phyloP scores from a whole-genome alignment of 805 yeast genomes.

The Ogataea methanolica region DNA sequence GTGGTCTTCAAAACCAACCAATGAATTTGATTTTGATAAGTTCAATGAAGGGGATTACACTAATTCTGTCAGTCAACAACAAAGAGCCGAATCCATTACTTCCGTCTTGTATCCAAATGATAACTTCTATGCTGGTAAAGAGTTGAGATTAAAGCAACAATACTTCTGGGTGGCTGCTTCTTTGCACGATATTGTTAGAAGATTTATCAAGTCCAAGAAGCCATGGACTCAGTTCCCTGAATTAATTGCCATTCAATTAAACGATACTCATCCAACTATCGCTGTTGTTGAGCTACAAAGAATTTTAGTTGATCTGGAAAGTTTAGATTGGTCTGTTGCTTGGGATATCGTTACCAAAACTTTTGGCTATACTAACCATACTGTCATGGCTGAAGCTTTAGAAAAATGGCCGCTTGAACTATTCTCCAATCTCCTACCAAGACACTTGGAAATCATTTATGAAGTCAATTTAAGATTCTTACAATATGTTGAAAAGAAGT shows the following conservation, averaged over 20 bases:
- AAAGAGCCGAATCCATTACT: slow-evolving; percentile 86
- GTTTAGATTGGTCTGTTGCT: slow-evolving; percentile 75
- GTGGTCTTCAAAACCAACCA: slow-evolving; percentile 87
- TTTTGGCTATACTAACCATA: slow-evolving; percentile 91
- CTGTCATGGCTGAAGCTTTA: slow-evolving; percentile 91
- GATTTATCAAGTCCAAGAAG: slow-evolving; percentile 73
- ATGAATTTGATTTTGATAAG: slow-evolving; percentile 86
- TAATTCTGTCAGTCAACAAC: slow-evolving; percentile 79
- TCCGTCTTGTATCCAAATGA: slow-evolving; percentile 93
- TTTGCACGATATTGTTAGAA: slow-evolving; percentile 81
- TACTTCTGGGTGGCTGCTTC: slow-evolving; percentile 97
- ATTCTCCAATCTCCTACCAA: slow-evolving; percentile 73
- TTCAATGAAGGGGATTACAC: slow-evolving; percentile 89
- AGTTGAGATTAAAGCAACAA: slow-evolving; percentile 88
- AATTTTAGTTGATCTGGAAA: slow-evolving; percentile 78
- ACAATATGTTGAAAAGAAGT: slow-evolving; percentile 65
- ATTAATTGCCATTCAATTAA: slow-evolving; percentile 85
- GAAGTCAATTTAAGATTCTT: slow-evolving; percentile 79
- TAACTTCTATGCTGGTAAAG: slow-evolving; percentile 87
- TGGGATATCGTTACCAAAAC: slow-evolving; percentile 79
- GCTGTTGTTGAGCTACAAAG: slow-evolving; percentile 89
- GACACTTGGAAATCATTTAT: slow-evolving; percentile 87
- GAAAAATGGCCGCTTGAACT: slow-evolving; percentile 94
- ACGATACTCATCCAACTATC: slow-evolving; percentile 92
- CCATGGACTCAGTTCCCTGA: slow-evolving; percentile 84